phyloP scores from a whole-genome alignment of 371 early-diverging fungal genomes.

The Mucor mucedo region DNA sequence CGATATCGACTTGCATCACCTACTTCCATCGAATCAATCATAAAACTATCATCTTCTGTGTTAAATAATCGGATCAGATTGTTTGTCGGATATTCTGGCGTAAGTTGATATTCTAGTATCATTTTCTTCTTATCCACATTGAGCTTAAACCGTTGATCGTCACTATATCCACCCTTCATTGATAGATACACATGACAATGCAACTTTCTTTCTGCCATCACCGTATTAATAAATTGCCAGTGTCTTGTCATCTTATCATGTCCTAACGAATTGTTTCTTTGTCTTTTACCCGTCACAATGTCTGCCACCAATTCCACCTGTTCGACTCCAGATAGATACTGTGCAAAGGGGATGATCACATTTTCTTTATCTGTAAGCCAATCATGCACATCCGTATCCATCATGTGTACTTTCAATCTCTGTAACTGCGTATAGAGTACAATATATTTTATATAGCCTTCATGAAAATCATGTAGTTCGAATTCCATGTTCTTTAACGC shows the following conservation, averaged over 20 bases:
- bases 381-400: not conserved
- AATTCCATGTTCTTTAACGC: not conserved
- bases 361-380: not conserved
- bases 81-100: not conserved
- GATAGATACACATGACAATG: not conserved
- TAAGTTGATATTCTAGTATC: not conserved
- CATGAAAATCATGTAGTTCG: not conserved
- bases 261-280: not conserved
- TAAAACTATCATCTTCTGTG: not conserved
- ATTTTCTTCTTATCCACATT: not conserved
- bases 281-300: not conserved
- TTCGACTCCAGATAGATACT: not conserved
- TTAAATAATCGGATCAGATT: not conserved
- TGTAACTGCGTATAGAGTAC: not conserved
- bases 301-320: not conserved
- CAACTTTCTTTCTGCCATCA: not conserved
- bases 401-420: not conserved
- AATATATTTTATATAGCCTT: not conserved
- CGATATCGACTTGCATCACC: not conserved
- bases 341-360: not conserved
- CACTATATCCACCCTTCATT: slow-evolving; percentile 1
- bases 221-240: not conserved
- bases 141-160: not conserved
- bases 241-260: not conserved
- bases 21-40: not conserved